A percentile compares a stretch with the other conserved stretches of the same genome.
These are phyloP conservation scores for Leccinellum albellum DNA, from an alignment of 768 basidiomycete species.

Conservation along the genomic window DNA sequence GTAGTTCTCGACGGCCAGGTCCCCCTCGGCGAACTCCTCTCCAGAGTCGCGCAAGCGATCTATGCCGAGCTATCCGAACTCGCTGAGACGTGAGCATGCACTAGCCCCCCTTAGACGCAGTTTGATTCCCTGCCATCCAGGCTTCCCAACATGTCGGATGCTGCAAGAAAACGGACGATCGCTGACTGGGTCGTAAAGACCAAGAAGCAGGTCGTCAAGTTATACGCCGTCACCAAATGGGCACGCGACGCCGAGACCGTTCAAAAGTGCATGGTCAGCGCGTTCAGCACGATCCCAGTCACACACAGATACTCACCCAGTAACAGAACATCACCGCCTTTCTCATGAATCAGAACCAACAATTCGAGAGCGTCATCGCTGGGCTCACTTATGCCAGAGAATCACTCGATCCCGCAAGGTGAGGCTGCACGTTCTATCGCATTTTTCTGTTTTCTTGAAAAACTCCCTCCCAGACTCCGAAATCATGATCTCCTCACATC, in stretches of 20 bases:
- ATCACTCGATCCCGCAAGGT: conserved; percentile 77
- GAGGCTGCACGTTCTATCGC: conserved; percentile 11
- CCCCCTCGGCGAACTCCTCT: conserved; percentile 67
- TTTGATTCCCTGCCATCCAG: conserved; percentile 30
- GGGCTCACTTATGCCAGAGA: conserved; percentile 64
- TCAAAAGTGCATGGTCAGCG: conserved; percentile 78
- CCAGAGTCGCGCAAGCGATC: conserved; percentile 71
- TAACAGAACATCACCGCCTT: conserved; percentile 82
- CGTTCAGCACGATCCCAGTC: not conserved
- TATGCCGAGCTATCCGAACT: conserved; percentile 81
- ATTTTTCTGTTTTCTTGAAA: not conserved
- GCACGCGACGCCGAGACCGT: conserved; percentile 77
- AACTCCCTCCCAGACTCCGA: conserved; percentile 53
- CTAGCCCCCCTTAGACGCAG: not conserved
- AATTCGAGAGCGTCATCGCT: conserved; percentile 69
- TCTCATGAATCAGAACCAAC: conserved; percentile 78
- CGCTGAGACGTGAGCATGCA: conserved; percentile 71
- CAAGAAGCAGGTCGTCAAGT: conserved; percentile 85
- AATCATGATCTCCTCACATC: conserved; percentile 94
- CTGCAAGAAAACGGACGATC: conserved; percentile 71
- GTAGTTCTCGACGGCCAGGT: conserved; percentile 71
- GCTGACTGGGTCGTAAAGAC: conserved; percentile 90
- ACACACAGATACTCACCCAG: not conserved
- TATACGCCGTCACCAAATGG: conserved; percentile 87
- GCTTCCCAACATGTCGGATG: conserved; percentile 81